Base-by-base conservation (phyloP, 345 rosid genomes). In the Kernera saxatilis region DNA sequence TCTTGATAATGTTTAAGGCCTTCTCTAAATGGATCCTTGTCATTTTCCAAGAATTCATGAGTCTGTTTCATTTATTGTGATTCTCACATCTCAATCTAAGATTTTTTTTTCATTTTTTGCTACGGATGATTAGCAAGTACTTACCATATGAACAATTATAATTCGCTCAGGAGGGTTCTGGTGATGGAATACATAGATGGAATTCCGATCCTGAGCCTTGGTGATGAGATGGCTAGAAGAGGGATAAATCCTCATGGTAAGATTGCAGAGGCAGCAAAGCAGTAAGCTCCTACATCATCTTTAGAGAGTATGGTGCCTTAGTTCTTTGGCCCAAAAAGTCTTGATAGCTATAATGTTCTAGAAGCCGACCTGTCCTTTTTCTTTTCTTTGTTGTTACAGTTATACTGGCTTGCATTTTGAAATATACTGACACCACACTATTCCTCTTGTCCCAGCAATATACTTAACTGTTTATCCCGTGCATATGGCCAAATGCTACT, bases 401-500 rank as follows among this genome's bases (percentile, higher is more conserved):
- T 62, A 21, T 30, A 11, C 27, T 49, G 7, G 22, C 52, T 54
- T 40, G 55, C 36, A 29, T 54, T 70, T 17, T 50, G 53, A 71
- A 70, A 23, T 54, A 43, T 67, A 21, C 41, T 70, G 74, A 67
- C 18, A 14, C 59, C 15, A 23, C 71, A 45, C 30, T 55, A 41
- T 62, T 45, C 32, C 27, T 67, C 53, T 66, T 49, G 22, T 32
- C 52, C 5, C 88, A 91, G 93, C 86, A 91, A 83, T 69, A 91
- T 93, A 81, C 90, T 93, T 15, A 76, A 82, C 72, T 91, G 90
- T 78, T 77, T 93, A 81, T 87, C 96, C 37, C 78, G 68, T 61
- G 96, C 97, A 6, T 93, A 93, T 72, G 96, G 98, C 54, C 94
- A 93, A 79, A 93, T 93, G 97, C 91, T 93, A 76, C 81, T 93